Percentiles rank a stretch among this genome's conserved stretches.
Evolutionary conservation across 805 yeast species (phyloP).

Genomic region (Candida tammaniensis): DNA sequence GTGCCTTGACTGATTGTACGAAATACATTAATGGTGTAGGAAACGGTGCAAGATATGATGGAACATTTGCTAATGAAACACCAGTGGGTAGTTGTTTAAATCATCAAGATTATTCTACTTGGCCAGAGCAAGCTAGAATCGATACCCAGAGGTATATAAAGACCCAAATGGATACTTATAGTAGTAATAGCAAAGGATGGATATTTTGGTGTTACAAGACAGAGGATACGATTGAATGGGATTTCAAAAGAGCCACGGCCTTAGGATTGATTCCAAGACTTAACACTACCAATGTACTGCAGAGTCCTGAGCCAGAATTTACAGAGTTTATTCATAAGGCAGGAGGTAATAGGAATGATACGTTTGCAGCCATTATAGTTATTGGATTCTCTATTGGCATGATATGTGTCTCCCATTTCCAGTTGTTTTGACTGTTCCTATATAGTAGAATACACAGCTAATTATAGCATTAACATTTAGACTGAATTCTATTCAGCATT

Average conservation of each 20-base stretch:
- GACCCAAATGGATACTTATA: constrained; percentile 56
- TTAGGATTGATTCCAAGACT: constrained; percentile 27
- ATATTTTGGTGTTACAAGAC: constrained; percentile 73
- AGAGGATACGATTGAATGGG: constrained; percentile 67
- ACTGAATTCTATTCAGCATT: too few relatives aligned
- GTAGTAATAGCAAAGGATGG: constrained; percentile 50
- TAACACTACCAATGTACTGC: too few relatives aligned
- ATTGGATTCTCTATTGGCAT: too few relatives aligned
- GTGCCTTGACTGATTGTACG: constrained; percentile 71
- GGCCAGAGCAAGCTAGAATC: constrained; percentile 41
- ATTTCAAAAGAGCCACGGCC: constrained; percentile 46
- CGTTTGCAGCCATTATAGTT: too few relatives aligned
- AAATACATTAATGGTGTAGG: constrained; percentile 67
- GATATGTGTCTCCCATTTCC: too few relatives aligned
- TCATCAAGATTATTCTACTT: constrained; percentile 33
- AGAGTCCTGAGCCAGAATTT: too few relatives aligned
- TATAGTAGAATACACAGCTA: too few relatives aligned
- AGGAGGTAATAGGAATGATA: too few relatives aligned
- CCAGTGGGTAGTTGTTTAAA: constrained; percentile 42
- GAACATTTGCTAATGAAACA: constrained; percentile 26
- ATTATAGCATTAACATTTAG: too few relatives aligned
- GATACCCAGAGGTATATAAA: constrained; percentile 54
- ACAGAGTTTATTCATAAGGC: too few relatives aligned
- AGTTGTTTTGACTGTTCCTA: too few relatives aligned
- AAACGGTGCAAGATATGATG: constrained; percentile 60